Evolutionary conservation across 805 yeast genomes (phyloP).

Genomic region (Wickerhamomyces sydowiorum): DNA sequence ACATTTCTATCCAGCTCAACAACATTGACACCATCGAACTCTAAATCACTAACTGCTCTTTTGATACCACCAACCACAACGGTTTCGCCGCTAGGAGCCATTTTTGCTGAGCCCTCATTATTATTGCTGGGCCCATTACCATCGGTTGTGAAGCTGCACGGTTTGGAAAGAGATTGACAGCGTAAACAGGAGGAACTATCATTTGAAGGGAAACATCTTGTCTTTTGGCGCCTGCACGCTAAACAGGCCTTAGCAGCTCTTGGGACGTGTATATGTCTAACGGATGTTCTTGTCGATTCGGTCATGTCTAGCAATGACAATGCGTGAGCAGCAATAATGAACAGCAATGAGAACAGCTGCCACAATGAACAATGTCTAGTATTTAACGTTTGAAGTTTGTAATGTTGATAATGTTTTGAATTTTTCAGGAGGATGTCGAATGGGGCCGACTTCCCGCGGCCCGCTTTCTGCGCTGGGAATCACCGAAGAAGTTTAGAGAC

Average conservation of each 20-base stretch:
- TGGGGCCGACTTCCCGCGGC: no score
- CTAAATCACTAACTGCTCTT: neutral
- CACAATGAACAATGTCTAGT: no score
- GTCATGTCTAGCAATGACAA: no score
- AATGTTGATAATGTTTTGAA: no score
- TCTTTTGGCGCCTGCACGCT: slow-evolving; percentile 49
- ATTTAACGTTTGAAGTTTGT: no score
- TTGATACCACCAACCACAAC: neutral
- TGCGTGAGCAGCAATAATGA: no score
- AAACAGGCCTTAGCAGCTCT: slow-evolving; percentile 51
- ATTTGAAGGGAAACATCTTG: slow-evolving; percentile 53
- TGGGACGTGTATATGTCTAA: neutral
- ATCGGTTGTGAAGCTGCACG: slow-evolving; percentile 44
- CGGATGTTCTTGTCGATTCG: neutral
- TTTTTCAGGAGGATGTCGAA: no score
- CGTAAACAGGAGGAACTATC: slow-evolving; percentile 46
- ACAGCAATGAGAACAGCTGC: no score
- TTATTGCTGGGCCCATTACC: neutral
- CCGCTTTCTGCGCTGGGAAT: no score
- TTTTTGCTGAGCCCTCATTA: no score
- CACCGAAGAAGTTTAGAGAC: no score
- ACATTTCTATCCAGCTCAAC: slow-evolving; percentile 8
- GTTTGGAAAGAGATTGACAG: slow-evolving; percentile 45
- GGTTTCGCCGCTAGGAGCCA: no score
- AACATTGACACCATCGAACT: neutral